Conservation (phyloP, 495 filamentous ascomycete genomes). For the Amniculicola lignicola region DNA sequence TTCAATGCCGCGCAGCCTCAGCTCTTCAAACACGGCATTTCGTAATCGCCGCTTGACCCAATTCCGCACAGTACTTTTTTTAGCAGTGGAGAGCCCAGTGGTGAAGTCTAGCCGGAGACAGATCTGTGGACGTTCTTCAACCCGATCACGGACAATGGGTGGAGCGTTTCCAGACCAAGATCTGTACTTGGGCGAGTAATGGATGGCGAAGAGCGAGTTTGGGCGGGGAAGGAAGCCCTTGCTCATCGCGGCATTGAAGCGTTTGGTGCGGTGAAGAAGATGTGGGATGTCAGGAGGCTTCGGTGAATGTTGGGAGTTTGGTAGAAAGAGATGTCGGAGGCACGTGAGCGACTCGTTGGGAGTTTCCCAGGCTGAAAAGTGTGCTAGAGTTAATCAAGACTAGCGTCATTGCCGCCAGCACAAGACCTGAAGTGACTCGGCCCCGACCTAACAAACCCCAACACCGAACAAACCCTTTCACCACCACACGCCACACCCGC, state of each 20-base stretch:
- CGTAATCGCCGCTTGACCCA: constrained; percentile 51
- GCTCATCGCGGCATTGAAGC: neutral
- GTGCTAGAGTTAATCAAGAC: neutral
- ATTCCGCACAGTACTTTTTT: constrained; percentile 53
- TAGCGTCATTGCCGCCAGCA: neutral
- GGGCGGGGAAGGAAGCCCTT: neutral
- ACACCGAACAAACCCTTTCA: neutral
- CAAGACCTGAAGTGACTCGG: neutral
- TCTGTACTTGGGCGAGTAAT: constrained; percentile 11
- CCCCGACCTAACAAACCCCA: neutral
- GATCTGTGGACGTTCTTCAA: constrained; percentile 19
- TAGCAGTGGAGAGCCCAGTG: constrained; percentile 30
- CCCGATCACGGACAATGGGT: constrained; percentile 12
- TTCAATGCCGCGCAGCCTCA: constrained; percentile 45
- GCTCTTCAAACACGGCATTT: constrained; percentile 53
- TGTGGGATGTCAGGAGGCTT: no score
- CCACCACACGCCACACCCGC: neutral
- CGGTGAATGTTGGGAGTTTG: no score
- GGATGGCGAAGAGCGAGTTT: constrained; percentile 4
- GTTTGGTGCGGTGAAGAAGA: neutral
- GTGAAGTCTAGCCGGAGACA: constrained; percentile 40
- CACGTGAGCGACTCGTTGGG: no score
- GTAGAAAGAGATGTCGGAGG: no score
- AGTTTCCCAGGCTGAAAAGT: no score
- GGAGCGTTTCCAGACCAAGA: constrained; percentile 11